Conservation (phyloP, 2,329 filamentous ascomycete species). For the Exophiala aquamarina region DNA sequence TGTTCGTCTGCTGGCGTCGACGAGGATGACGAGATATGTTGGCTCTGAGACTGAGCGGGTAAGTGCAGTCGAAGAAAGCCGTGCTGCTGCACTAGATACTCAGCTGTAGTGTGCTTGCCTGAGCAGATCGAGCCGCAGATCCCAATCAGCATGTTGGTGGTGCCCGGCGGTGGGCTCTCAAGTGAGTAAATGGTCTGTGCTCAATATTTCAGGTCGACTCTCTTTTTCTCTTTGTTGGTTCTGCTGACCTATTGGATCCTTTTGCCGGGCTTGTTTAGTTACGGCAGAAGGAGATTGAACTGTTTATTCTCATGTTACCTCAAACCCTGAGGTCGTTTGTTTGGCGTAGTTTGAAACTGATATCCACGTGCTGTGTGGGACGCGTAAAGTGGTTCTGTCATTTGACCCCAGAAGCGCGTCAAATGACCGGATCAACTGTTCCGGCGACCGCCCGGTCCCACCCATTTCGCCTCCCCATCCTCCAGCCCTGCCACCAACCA, state of each 20-base stretch:
- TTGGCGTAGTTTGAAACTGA: no score
- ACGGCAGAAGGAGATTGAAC: no score
- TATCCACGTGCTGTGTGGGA: background rate
- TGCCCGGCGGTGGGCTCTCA: no score
- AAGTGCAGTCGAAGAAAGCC: conserved; percentile 75
- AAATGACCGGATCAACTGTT: conserved; percentile 9
- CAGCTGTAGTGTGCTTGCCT: conserved; percentile 85
- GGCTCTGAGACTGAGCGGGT: conserved; percentile 36
- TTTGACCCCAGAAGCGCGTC: conserved; percentile 8
- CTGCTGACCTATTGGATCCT: no score
- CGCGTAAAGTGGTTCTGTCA: conserved; percentile 27
- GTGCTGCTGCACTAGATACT: conserved; percentile 82
- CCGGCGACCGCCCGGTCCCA: no score
- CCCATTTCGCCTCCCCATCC: no score
- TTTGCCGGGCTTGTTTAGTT: no score
- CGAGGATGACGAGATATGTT: conserved; percentile 11
- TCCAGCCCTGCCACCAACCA: background rate
- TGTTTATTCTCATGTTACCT: no score
- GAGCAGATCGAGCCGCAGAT: conserved; percentile 73
- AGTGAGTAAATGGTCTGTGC: no score
- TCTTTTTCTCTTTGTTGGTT: no score
- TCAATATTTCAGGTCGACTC: no score
- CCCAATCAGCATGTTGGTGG: conserved; percentile 51
- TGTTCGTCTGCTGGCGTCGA: background rate
- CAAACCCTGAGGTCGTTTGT: no score